Conservation (phyloP, 192 early-diverging fungal genomes). For the Funneliformis mosseae region DNA sequence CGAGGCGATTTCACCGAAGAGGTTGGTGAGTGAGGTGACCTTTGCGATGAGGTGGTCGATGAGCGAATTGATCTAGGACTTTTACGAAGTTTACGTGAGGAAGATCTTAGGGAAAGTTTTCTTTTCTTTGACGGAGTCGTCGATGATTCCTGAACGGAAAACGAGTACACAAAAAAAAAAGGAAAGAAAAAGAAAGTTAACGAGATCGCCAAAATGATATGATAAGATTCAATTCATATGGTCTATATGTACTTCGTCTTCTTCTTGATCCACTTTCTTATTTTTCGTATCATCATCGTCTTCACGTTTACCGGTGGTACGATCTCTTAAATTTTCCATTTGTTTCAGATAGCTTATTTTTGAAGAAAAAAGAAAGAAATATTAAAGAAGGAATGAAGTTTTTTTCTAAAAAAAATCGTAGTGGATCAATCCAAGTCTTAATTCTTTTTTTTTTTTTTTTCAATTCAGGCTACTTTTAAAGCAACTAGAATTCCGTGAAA, state of each 20-base stretch:
- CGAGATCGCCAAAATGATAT: too few relatives aligned
- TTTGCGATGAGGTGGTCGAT: not conserved
- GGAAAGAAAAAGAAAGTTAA: not conserved
- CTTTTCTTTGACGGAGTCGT: not conserved
- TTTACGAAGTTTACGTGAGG: not conserved
- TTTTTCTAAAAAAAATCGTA: too few relatives aligned
- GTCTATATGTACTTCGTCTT: not conserved
- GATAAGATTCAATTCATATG: not conserved
- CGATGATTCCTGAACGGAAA: not conserved
- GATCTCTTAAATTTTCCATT: not conserved
- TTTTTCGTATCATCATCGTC: not conserved
- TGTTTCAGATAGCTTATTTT: not conserved
- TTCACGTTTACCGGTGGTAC: not conserved
- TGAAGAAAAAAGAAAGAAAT: not conserved
- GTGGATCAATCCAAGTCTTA: too few relatives aligned
- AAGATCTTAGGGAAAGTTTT: not conserved
- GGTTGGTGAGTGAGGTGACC: too few relatives aligned
- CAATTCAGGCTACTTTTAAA: slow-evolving; percentile 34
- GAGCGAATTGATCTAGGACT: not conserved
- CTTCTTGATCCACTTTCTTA: not conserved
- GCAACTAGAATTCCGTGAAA: not conserved
- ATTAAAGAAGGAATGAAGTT: slow-evolving; percentile 34
- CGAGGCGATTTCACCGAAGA: not conserved
- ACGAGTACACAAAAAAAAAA: too few relatives aligned
- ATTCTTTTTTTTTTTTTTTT: too few relatives aligned